Conservation (phyloP, 192 early-diverging fungal species). For the Pilaira anomala region DNA sequence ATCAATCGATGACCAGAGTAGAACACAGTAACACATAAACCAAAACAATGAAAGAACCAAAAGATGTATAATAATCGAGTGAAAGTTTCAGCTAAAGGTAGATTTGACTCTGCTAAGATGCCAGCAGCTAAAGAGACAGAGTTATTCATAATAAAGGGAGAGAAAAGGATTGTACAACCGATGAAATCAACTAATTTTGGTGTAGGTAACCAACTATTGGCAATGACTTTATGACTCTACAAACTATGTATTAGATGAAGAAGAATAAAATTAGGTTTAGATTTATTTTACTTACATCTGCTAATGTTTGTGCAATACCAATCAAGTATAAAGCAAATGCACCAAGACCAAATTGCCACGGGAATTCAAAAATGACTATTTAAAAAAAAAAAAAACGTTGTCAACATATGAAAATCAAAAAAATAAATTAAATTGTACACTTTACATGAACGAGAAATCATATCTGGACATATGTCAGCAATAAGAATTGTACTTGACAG, state of each 20-base stretch:
- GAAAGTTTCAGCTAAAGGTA: slow-evolving; percentile 15
- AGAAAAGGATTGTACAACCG: slow-evolving; percentile 16
- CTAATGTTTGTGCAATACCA: slow-evolving; percentile 31
- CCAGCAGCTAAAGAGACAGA: slow-evolving; percentile 24
- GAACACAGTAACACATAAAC: slow-evolving; percentile 12
- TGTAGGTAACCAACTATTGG: slow-evolving; percentile 32
- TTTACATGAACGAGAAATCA: slow-evolving; percentile 28
- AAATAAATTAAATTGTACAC: background rate
- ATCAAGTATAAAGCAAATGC: slow-evolving; percentile 31
- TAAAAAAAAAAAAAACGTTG: background rate
- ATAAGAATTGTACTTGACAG: slow-evolving; percentile 20
- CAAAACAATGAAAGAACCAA: slow-evolving; percentile 29
- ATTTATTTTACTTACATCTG: slow-evolving; percentile 21
- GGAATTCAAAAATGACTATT: slow-evolving; percentile 15
- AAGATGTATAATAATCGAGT: slow-evolving; percentile 25
- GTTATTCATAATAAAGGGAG: slow-evolving; percentile 30
- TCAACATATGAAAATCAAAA: background rate
- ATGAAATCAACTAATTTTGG: slow-evolving; percentile 26
- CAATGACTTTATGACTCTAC: slow-evolving; percentile 32
- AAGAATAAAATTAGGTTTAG: background rate
- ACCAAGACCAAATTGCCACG: slow-evolving; percentile 33
- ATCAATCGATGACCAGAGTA: slow-evolving; percentile 23
- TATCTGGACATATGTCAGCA: slow-evolving; percentile 10
- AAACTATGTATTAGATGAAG: background rate
- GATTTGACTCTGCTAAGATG: slow-evolving; percentile 9